Evolutionary conservation across 1,284 basidiomycete genomes (phyloP).

Genomic region (Trametes hirsuta): DNA sequence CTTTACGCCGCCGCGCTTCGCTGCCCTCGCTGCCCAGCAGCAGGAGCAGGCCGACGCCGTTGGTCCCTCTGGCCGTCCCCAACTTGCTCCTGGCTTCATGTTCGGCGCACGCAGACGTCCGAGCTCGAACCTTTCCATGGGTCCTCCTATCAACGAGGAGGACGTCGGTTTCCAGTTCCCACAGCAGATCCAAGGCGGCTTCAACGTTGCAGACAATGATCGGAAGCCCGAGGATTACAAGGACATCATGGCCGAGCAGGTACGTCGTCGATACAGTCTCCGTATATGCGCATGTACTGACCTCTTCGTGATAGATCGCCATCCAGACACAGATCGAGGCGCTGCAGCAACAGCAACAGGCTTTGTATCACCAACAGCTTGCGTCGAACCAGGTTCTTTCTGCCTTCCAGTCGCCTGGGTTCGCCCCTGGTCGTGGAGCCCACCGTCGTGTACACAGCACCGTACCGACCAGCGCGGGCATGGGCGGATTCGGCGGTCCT

Average conservation of each 20-base stretch:
- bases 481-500: constrained; percentile 47
- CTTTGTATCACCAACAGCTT: constrained; percentile 86
- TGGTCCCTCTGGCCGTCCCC: constrained; percentile 84
- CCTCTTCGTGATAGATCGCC: constrained; percentile 63
- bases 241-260: constrained; percentile 92
- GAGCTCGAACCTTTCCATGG: constrained; percentile 53
- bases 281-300: neutral
- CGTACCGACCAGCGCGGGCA: constrained; percentile 61
- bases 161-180: constrained; percentile 83
- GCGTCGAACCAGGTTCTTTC: constrained; percentile 76
- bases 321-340: constrained; percentile 90
- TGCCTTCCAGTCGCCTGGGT: constrained; percentile 64
- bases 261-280: constrained; percentile 35
- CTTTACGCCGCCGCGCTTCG: constrained; percentile 87
- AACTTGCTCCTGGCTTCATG: constrained; percentile 87
- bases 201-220: constrained; percentile 47
- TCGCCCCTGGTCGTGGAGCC: constrained; percentile 62
- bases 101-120: constrained; percentile 77
- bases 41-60: constrained; percentile 62
- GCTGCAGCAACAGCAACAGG: constrained; percentile 88
- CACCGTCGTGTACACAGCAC: constrained; percentile 93
- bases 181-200: constrained; percentile 54
- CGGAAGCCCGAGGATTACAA: constrained; percentile 60
- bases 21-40: constrained; percentile 75
- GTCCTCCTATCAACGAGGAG: constrained; percentile 77